Evolutionary conservation across 352 stramenopile species (phyloP), one percentile per base, ranked within the genome.

Genomic region (Phytophthora agathidicida): DNA sequence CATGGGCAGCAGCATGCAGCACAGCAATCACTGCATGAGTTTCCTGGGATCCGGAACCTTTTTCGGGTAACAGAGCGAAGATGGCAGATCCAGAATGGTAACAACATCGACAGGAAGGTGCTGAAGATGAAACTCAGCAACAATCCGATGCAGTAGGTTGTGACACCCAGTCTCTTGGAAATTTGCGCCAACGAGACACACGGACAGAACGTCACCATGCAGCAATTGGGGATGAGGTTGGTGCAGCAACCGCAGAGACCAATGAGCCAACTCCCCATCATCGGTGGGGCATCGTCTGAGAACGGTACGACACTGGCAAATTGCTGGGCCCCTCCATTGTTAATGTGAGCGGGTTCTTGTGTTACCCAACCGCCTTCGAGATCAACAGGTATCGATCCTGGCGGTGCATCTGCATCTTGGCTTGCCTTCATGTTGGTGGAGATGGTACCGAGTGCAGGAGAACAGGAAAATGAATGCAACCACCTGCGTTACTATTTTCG

Each of bases 11-110:
- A 83, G n/a, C 64, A 71, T 5, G 75, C 27, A 17, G 35, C 48
- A 28, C 52, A 75, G 14, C 31, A 73, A 37, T 88, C 78, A 10
- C 38, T 30, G 28, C 42, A 73, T 3, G 32, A 64, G 24, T 47
- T 73, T 11, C 75, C 78, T 19, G 73, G 67, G 37, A 88, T 80
- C 32, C 68, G 42, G 44, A 80, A 85, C 11, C 71, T 68, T 46
- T 41, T 35, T 37, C 78, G 75, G 5, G 73, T 65, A 10, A 64
- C 47, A 14, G 32, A 47, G 37, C 77, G 77, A 9, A 88, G 44
- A 42, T 77, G 58, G 28, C 58, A 85, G 14, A 75, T 55, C 60
- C 59, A 66, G 33, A 61, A 33, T 39, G 54, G 61, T 4, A 70
- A 27, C 20, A 33, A 55, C 13, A 13, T 16, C 2, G 54, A 32